These are phyloP conservation scores for Nematocida sp. DNA, from an alignment of 371 early-diverging fungal genomes.

Conservation along the genomic window DNA sequence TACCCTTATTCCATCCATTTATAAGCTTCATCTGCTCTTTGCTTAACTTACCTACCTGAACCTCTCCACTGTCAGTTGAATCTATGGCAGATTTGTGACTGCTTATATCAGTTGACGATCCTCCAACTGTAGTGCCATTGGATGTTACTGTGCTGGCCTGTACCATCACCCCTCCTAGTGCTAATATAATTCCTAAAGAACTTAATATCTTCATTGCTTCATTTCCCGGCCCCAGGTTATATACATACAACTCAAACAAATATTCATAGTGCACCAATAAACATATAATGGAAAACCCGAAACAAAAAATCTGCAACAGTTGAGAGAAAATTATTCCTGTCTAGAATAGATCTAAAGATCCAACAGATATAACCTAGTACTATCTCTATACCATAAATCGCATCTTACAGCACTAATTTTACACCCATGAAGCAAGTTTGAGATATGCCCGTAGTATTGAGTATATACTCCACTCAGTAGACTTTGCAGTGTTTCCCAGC, in stretches of 20 bases:
- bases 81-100: neutral
- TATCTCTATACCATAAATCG: no score
- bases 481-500: neutral
- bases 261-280: conserved; percentile 42
- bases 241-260: conserved; percentile 43
- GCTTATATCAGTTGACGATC: neutral
- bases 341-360: no score
- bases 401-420: neutral
- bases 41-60: neutral
- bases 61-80: neutral
- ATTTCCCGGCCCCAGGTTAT: neutral
- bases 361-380: no score
- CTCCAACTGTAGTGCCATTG: neutral
- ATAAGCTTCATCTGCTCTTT: conserved; percentile 26
- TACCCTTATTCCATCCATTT: conserved; percentile 1
- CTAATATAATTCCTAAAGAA: conserved; percentile 35
- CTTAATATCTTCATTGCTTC: conserved; percentile 36
- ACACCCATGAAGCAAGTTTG: conserved; percentile 45
- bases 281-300: neutral
- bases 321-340: no score
- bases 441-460: conserved; percentile 35
- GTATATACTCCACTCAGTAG: conserved; percentile 38
- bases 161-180: conserved; percentile 9
- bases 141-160: neutral
- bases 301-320: conserved; percentile 7